These are phyloP conservation scores for Syzygium aqueum DNA, from an alignment of 345 rosid species.

Conservation along the genomic window DNA sequence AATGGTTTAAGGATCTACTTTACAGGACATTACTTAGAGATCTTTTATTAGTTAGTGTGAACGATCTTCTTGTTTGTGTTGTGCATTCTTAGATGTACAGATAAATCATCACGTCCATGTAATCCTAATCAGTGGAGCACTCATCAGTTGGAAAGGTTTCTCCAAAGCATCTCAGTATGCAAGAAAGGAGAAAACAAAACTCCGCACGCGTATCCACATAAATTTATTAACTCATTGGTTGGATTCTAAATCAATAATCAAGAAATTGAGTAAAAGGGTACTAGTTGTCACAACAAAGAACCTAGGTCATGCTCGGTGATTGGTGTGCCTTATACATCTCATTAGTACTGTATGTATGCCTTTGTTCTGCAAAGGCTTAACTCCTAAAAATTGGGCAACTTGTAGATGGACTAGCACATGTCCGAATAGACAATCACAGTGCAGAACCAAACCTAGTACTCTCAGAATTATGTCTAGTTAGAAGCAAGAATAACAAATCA, in stretches of 20 bases:
- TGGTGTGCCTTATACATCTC: neutral
- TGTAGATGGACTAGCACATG: neutral
- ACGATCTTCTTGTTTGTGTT: neutral
- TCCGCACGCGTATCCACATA: neutral
- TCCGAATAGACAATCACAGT: neutral
- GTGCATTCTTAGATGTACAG: neutral
- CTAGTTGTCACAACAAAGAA: neutral
- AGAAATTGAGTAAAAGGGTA: neutral
- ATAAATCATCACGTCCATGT: neutral
- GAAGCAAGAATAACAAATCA: neutral
- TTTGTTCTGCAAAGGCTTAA: neutral
- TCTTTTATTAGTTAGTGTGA: neutral
- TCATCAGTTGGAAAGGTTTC: neutral
- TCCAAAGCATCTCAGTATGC: neutral
- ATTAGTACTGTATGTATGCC: neutral
- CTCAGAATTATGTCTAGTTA: neutral
- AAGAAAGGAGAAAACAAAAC: neutral
- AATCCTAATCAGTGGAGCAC: neutral
- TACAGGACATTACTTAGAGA: neutral
- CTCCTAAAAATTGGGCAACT: neutral
- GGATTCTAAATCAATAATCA: neutral
- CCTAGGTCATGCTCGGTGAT: neutral
- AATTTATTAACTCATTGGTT: neutral
- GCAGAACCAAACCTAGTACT: neutral
- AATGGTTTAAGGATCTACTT: neutral